phyloP scores from a whole-genome alignment of 2,329 filamentous ascomycete species.

The Colletotrichum incanum region DNA sequence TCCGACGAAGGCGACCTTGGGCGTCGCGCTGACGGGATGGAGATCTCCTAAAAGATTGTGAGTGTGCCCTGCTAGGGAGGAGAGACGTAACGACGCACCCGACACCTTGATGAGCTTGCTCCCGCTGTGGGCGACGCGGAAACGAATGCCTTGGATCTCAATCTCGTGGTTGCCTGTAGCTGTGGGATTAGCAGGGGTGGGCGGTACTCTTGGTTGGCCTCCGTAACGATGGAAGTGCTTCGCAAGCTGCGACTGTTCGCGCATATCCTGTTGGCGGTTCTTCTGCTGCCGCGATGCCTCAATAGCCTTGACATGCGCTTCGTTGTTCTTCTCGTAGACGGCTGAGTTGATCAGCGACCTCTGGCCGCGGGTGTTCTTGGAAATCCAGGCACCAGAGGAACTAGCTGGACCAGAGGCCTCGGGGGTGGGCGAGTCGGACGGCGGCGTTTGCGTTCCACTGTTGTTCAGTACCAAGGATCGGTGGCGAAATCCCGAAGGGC shows the following conservation, averaged over 20 bases:
- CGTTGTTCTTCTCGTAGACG: constrained; percentile 81
- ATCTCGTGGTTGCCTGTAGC: constrained; percentile 71
- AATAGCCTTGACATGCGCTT: constrained; percentile 79
- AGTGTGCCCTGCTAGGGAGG: constrained; percentile 41
- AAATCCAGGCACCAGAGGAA: constrained; percentile 72
- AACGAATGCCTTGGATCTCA: constrained; percentile 79
- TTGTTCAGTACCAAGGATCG: constrained; percentile 77
- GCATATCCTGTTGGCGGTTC: constrained; percentile 66
- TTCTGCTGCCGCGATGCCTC: constrained; percentile 77
- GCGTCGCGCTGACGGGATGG: constrained; percentile 77
- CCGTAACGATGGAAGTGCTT: constrained; percentile 59
- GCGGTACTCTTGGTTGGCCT: constrained; percentile 41
- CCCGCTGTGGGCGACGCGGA: constrained; percentile 81
- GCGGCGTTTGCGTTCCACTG: constrained; percentile 47
- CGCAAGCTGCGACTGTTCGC: constrained; percentile 73
- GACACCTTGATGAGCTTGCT: constrained; percentile 85
- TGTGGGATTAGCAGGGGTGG: constrained; percentile 50
- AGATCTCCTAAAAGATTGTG: constrained; percentile 66
- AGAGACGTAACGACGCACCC: constrained; percentile 68
- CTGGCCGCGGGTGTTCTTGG: constrained; percentile 79
- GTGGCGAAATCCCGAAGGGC: constrained; percentile 50
- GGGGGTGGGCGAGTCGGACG: constrained; percentile 45
- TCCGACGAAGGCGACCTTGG: constrained; percentile 80
- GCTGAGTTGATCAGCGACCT: constrained; percentile 87
- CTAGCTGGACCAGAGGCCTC: constrained; percentile 52